These are phyloP conservation scores for Umbelopsis sp. DNA, from an alignment of 371 early-diverging fungal species.

Conservation along the genomic window DNA sequence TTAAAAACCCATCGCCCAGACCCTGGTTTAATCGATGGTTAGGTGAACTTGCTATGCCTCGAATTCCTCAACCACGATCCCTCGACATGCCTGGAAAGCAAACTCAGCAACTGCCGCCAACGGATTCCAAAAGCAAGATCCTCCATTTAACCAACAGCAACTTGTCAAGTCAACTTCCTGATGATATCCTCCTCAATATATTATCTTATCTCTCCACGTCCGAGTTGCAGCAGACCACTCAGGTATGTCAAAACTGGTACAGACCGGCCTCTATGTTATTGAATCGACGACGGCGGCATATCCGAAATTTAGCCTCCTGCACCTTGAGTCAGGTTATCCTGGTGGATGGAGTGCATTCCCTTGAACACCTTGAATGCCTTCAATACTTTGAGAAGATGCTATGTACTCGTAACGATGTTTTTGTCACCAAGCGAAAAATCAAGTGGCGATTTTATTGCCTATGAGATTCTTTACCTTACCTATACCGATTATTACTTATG, in stretches of 20 bases:
- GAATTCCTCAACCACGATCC: neutral
- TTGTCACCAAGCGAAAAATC: neutral
- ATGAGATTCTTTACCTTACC: neutral
- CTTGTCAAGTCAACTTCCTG: neutral
- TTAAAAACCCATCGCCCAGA: neutral
- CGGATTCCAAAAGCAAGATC: no score
- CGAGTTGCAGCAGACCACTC: neutral
- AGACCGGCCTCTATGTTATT: neutral
- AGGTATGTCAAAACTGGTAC: neutral
- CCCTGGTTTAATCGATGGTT: neutral
- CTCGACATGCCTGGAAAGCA: neutral
- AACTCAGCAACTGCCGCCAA: no score
- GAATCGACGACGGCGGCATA: neutral
- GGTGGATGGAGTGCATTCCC: neutral
- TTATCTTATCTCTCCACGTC: neutral
- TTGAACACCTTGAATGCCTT: conserved; percentile 9
- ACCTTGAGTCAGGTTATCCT: conserved; percentile 14
- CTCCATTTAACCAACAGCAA: neutral
- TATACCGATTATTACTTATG: no score
- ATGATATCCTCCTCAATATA: conserved; percentile 6
- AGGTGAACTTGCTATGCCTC: neutral
- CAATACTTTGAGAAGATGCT: conserved; percentile 13
- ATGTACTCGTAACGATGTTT: neutral
- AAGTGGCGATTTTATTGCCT: neutral
- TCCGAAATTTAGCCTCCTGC: conserved; percentile 6